Percentiles rank a stretch among this genome's conserved stretches.
phyloP scores from a whole-genome alignment of 2,329 filamentous ascomycete species.

The Phialophora chinensis region DNA sequence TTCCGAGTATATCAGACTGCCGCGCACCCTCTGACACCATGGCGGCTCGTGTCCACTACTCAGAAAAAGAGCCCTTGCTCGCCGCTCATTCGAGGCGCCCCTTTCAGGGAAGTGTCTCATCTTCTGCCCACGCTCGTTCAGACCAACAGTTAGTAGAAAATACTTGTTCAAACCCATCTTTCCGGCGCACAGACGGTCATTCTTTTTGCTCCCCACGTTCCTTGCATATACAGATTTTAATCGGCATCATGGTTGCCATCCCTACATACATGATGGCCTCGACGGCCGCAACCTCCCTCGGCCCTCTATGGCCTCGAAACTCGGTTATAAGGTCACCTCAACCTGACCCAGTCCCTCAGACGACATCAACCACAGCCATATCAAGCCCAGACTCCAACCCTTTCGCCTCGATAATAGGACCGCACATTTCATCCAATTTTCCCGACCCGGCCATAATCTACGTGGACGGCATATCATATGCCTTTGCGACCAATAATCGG shows the following conservation, averaged over 20 bases:
- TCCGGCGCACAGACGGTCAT: slow-evolving; percentile 4
- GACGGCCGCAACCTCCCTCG: slow-evolving; percentile 26
- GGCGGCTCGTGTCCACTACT: slow-evolving; percentile 11
- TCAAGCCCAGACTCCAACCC: slow-evolving; percentile 19
- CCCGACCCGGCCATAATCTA: slow-evolving; percentile 56
- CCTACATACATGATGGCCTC: slow-evolving; percentile 34
- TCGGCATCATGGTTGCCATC: slow-evolving; percentile 38
- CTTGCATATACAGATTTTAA: slow-evolving; percentile 27
- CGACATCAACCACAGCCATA: slow-evolving; percentile 7
- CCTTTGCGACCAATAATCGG: slow-evolving; percentile 62
- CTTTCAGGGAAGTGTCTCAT: slow-evolving; percentile 16
- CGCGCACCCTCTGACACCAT: slow-evolving; percentile 22
- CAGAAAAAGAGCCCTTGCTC: slow-evolving; percentile 31
- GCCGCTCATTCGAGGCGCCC: slow-evolving; percentile 26
- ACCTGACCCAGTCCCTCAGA: slow-evolving; percentile 18
- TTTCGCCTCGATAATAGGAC: slow-evolving; percentile 37
- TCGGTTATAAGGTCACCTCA: slow-evolving; percentile 28
- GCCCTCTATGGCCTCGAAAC: slow-evolving; percentile 26
- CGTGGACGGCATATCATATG: slow-evolving; percentile 60
- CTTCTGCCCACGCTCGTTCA: slow-evolving; percentile 20
- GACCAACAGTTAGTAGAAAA: slow-evolving; percentile 10
- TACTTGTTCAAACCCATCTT: slow-evolving; percentile 7
- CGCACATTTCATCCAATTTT: slow-evolving; percentile 48
- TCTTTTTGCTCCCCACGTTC: slow-evolving; percentile 20
- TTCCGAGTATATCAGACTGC: slow-evolving; percentile 19